These are phyloP conservation scores for Ceratopteris richardii DNA, from an alignment of 75 land plant species.

Conservation along the genomic window DNA sequence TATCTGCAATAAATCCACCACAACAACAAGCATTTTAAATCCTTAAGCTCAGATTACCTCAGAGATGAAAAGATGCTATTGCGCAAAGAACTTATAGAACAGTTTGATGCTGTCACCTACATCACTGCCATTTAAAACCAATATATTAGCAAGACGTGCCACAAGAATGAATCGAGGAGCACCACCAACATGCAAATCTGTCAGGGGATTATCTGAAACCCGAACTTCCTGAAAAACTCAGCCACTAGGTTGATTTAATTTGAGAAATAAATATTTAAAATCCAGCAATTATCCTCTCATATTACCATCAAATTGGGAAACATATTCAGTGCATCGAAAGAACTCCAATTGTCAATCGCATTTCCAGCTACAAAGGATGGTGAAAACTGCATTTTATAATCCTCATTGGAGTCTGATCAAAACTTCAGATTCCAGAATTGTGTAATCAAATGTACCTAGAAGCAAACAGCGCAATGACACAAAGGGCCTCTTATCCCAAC, in stretches of 20 bases:
- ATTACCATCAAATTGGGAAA: conserved; percentile 68
- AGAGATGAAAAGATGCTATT: too few relatives aligned
- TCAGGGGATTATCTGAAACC: conserved; percentile 79
- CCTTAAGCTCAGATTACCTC: neutral
- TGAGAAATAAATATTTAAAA: too few relatives aligned
- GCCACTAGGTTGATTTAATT: too few relatives aligned
- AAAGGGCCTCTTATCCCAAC: conserved; percentile 32
- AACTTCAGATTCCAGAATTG: too few relatives aligned
- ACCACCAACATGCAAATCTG: conserved; percentile 68
- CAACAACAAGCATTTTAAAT: neutral
- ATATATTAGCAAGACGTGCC: conserved; percentile 70
- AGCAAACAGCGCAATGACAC: conserved; percentile 65
- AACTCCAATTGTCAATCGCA: conserved; percentile 58
- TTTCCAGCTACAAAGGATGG: conserved; percentile 71
- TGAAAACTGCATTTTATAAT: too few relatives aligned
- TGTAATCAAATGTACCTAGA: conserved; percentile 44
- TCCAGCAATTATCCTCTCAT: neutral
- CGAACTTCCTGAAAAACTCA: conserved; percentile 67
- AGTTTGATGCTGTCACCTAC: conserved; percentile 28
- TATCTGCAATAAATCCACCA: too few relatives aligned
- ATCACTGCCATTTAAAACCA: conserved; percentile 88
- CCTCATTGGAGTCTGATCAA: too few relatives aligned
- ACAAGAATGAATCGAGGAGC: conserved; percentile 64
- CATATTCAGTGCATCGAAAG: conserved; percentile 62
- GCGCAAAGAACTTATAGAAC: neutral